Base-by-base conservation (phyloP, 129 eudicot genomes). In the Mikania micrantha region DNA sequence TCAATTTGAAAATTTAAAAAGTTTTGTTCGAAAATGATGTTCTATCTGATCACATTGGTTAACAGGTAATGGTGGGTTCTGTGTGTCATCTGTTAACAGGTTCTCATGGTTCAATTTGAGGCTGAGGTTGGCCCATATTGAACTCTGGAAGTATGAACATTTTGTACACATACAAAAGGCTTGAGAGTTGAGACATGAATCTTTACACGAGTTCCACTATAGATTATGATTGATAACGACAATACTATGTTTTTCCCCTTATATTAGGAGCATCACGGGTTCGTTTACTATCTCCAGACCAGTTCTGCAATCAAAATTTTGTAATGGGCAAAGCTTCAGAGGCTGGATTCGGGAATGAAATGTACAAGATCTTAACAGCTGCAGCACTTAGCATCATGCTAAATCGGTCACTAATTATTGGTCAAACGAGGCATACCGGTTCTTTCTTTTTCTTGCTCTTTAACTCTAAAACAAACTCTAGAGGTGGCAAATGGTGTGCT, bases 371-470 rank as follows among this genome's bases (percentile, higher is more conserved):
- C 56, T 60, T 91, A 56, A 91, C 88, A 1, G 97, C 85, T 63
- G 94, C 90, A 49, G 94, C 96, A 24, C 73, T 91, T 72, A 91
- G 97, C 49, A 74, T 91, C 73, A 88, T 91, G 87, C 36, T 91
- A 85, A 85, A 91, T 66, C 96, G 97, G 24, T 91, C 97, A 28
- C 80, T 91, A 62, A 88, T 91, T 53, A 91, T 91, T 52, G 97
- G 97, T 76, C 96, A 91, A 88, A 83, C 97, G 88, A 91, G 97
- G 97, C 97, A 91, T 85, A 83, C 88, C 85, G 97, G 97, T 88
- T 88, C 83, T 83, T 78, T 83, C 88, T 87, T 94, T 83, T 80
- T 96, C 97, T 85, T 85, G 78, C 90, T 78, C 29, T 29, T 31
- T 57, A 70, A 7, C 11, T 12, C 41, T 36, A 20, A 49, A 15